phyloP scores from a whole-genome alignment of 2,329 filamentous ascomycete genomes.

The Cladosporium austrohemisphaericum region DNA sequence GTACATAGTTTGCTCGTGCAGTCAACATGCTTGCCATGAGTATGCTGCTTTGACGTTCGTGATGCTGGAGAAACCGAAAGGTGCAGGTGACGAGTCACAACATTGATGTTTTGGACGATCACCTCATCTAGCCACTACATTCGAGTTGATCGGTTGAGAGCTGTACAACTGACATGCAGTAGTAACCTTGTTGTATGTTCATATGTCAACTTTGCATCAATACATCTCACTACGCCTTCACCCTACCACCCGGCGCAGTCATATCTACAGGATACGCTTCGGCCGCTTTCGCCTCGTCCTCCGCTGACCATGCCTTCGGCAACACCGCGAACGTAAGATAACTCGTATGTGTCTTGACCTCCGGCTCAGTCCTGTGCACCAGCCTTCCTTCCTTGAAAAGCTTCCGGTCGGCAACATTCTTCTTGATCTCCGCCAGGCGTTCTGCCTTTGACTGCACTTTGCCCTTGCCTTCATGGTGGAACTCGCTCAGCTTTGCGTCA shows the following conservation, averaged over 20 bases:
- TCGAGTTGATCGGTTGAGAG: no score
- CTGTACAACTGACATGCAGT: no score
- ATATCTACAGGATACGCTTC: slow-evolving; percentile 9
- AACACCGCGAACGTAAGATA: slow-evolving; percentile 91
- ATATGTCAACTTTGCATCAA: no score
- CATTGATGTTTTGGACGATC: no score
- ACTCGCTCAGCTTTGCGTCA: slow-evolving; percentile 64
- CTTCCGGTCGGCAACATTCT: slow-evolving; percentile 45
- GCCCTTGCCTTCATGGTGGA: slow-evolving; percentile 45
- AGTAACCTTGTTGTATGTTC: no score
- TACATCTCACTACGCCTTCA: background rate
- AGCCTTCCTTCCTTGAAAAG: slow-evolving; percentile 73
- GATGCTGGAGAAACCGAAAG: background rate
- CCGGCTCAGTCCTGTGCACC: slow-evolving; percentile 75
- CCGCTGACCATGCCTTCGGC: slow-evolving; percentile 78
- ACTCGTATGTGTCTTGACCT: slow-evolving; percentile 94
- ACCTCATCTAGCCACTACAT: no score
- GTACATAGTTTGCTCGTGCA: no score
- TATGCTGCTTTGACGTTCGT: no score
- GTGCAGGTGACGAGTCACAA: background rate
- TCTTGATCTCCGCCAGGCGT: slow-evolving; percentile 32
- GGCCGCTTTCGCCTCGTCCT: slow-evolving; percentile 53
- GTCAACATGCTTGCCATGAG: no score
- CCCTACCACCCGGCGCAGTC: background rate
- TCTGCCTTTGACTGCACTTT: slow-evolving; percentile 28